Evolutionary conservation across 441 rosid species (phyloP).

Genomic region (Daphne laureola): DNA sequence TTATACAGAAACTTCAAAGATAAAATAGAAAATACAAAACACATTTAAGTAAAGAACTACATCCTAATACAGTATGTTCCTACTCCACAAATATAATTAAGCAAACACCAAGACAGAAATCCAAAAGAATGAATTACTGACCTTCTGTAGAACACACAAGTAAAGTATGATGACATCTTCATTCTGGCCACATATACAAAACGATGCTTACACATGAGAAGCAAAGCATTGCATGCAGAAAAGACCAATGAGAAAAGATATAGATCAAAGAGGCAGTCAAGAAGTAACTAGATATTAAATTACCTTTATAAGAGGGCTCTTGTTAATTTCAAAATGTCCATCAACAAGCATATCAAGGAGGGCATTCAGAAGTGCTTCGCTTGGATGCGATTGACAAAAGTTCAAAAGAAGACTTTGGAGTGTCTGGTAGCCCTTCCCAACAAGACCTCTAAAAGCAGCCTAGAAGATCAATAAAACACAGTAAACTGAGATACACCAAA

Average conservation of each 20-base stretch:
- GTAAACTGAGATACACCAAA: background rate
- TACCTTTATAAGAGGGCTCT: slow-evolving; percentile 77
- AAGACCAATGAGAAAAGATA: slow-evolving; percentile 1
- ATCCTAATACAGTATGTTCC: background rate
- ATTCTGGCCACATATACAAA: slow-evolving; percentile 49
- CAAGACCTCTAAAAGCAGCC: slow-evolving; percentile 93
- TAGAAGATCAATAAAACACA: slow-evolving; percentile 23
- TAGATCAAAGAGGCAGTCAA: slow-evolving; percentile 3
- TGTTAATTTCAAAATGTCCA: slow-evolving; percentile 75
- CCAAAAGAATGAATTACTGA: slow-evolving; percentile 36
- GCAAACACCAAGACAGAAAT: slow-evolving; percentile 6
- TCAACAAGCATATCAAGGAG: slow-evolving; percentile 99
- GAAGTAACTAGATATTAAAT: slow-evolving; percentile 15
- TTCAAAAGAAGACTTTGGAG: slow-evolving; percentile 90
- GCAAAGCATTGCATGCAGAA: slow-evolving; percentile 6
- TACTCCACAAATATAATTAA: background rate
- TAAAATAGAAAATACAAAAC: slow-evolving; percentile 10
- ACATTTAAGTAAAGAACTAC: background rate
- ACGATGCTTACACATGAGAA: slow-evolving; percentile 20
- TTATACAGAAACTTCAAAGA: slow-evolving; percentile 17
- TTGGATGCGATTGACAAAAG: slow-evolving; percentile 79
- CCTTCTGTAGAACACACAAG: slow-evolving; percentile 95
- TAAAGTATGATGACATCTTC: slow-evolving; percentile 96
- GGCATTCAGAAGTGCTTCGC: slow-evolving; percentile 76
- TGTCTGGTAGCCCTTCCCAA: slow-evolving; percentile 96